phyloP scores from a whole-genome alignment of 306 rosid species.

The Cucurbita maxima region DNA sequence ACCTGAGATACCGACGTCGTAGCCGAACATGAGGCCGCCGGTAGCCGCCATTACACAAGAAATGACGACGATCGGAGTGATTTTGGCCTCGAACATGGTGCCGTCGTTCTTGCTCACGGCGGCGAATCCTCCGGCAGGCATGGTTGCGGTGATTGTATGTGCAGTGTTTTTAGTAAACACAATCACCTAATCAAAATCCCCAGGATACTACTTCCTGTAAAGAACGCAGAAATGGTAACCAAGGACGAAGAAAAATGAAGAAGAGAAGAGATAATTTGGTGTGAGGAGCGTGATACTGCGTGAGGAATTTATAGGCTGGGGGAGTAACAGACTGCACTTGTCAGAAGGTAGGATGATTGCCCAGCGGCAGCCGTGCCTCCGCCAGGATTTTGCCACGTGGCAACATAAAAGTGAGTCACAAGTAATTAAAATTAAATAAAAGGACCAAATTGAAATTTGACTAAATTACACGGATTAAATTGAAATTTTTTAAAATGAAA shows the following conservation, averaged over 20 bases:
- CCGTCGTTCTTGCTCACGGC: constrained; percentile 5
- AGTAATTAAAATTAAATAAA: too few relatives aligned
- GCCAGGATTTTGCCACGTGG: not conserved
- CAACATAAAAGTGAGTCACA: not conserved
- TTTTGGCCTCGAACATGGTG: not conserved
- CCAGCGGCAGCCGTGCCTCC: not conserved
- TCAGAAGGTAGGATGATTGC: not conserved
- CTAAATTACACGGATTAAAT: too few relatives aligned
- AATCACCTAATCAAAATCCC: not conserved
- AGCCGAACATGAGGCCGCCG: constrained; percentile 6
- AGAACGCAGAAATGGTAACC: not conserved
- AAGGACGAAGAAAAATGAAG: not conserved
- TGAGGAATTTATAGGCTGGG: not conserved
- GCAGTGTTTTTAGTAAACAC: not conserved
- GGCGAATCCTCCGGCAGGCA: constrained; percentile 49
- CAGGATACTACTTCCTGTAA: not conserved
- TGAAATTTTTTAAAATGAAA: too few relatives aligned
- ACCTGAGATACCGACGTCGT: constrained; percentile 6
- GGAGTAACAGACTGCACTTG: not conserved
- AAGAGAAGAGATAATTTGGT: not conserved
- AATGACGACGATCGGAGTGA: not conserved
- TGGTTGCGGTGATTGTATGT: constrained; percentile 4
- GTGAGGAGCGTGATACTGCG: not conserved
- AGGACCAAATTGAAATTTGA: too few relatives aligned
- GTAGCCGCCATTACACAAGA: constrained; percentile 6